Conservation (phyloP, 495 filamentous ascomycete species). For the Aspergillus affinis region DNA sequence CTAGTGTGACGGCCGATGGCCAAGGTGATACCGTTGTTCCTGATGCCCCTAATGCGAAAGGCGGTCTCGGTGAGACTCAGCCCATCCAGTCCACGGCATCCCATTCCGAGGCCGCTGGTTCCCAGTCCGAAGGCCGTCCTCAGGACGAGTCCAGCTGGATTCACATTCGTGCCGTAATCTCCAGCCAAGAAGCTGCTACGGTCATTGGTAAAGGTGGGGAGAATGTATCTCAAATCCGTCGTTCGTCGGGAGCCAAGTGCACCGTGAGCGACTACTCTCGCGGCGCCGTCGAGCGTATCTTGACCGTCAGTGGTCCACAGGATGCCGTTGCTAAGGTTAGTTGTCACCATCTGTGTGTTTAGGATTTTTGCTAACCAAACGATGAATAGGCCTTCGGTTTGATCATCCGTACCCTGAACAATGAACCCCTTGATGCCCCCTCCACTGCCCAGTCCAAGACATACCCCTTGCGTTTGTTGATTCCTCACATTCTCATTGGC, state of each 20-base stretch:
- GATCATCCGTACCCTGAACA: slow-evolving; percentile 97
- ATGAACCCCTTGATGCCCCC: slow-evolving; percentile 81
- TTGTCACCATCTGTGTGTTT: slow-evolving; percentile 13
- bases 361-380: slow-evolving; percentile 9
- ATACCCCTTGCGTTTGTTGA: slow-evolving; percentile 90
- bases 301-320: slow-evolving; percentile 93
- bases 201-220: slow-evolving; percentile 98
- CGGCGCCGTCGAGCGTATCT: slow-evolving; percentile 92
- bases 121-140: slow-evolving; percentile 50
- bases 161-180: slow-evolving; percentile 93
- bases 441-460: slow-evolving; percentile 94
- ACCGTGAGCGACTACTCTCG: slow-evolving; percentile 97
- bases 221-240: slow-evolving; percentile 93
- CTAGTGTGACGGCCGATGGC: slow-evolving; percentile 38
- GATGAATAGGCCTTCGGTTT: slow-evolving; percentile 84
- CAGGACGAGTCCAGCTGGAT: slow-evolving; percentile 96
- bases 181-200: slow-evolving; percentile 93
- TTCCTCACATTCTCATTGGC: slow-evolving; percentile 95
- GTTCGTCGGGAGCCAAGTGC: slow-evolving; percentile 91
- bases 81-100: slow-evolving; percentile 66
- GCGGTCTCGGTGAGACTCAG: slow-evolving; percentile 48
- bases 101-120: slow-evolving; percentile 52
- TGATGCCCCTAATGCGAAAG: slow-evolving; percentile 64
- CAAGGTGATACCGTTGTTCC: slow-evolving; percentile 70
- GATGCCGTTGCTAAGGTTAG: slow-evolving; percentile 95